Conservation (phyloP, 2,329 filamentous ascomycete species). For the Calonectria honghensis region DNA sequence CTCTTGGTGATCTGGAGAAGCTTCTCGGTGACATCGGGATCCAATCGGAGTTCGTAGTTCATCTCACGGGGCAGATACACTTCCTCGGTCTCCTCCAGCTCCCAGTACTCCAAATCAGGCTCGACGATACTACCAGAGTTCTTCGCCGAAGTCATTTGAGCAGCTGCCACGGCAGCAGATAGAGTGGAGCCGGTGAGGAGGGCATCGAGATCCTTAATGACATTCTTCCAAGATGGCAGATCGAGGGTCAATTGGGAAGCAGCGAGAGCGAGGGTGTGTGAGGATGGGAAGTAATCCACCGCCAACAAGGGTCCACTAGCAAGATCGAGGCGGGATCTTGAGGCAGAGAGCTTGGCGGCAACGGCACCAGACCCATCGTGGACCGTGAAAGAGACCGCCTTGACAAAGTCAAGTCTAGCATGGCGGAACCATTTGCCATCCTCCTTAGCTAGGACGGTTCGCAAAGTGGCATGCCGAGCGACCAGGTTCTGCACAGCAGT, state of each 20-base stretch:
- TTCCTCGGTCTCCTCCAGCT: constrained; percentile 8
- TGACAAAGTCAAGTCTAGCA: constrained; percentile 11
- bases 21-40: constrained; percentile 13
- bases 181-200: background rate
- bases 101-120: constrained; percentile 19
- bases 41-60: constrained; percentile 18
- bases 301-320: background rate
- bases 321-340: background rate
- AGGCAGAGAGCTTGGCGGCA: constrained; percentile 7
- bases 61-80: constrained; percentile 7
- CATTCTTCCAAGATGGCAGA: constrained; percentile 10
- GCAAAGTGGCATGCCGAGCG: background rate
- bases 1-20: constrained; percentile 15
- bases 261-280: background rate
- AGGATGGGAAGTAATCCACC: background rate
- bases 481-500: constrained; percentile 1
- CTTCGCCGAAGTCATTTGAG: background rate
- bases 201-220: constrained; percentile 8
- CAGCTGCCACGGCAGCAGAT: background rate
- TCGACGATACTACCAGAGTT: background rate
- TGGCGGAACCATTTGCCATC: constrained; percentile 13
- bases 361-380: constrained; percentile 2
- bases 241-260: background rate
- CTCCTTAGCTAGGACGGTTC: constrained; percentile 3
- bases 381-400: background rate